phyloP scores from a whole-genome alignment of 805 yeast genomes.

The Clavispora asparagi region DNA sequence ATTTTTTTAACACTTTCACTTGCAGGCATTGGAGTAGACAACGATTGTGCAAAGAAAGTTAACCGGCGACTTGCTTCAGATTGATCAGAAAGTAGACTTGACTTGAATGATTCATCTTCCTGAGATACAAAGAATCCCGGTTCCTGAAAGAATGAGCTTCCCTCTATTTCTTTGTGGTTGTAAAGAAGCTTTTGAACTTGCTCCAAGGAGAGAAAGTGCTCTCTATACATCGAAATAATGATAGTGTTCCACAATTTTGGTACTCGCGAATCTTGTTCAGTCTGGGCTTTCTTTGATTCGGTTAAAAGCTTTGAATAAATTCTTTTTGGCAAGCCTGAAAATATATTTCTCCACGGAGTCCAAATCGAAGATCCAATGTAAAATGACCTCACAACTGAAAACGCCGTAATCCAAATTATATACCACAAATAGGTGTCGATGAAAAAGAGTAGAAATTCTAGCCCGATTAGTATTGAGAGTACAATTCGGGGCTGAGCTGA shows the following conservation, averaged over 20 bases:
- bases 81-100: conserved; percentile 51
- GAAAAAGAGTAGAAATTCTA: conserved; percentile 67
- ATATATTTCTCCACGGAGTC: conserved; percentile 86
- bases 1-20: conserved; percentile 31
- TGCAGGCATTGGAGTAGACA: conserved; percentile 80
- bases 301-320: conserved; percentile 65
- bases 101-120: conserved; percentile 66
- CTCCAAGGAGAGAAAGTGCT: conserved; percentile 69
- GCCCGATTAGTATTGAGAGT: conserved; percentile 46
- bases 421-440: conserved; percentile 85
- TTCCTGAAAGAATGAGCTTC: conserved; percentile 33
- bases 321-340: conserved; percentile 70
- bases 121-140: conserved; percentile 78
- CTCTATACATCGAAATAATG: conserved; percentile 77
- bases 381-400: conserved; percentile 66
- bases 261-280: conserved; percentile 40
- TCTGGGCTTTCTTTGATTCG: conserved; percentile 28
- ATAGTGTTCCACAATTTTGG: conserved; percentile 82
- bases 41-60: conserved; percentile 84
- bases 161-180: conserved; percentile 34
- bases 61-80: conserved; percentile 81
- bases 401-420: conserved; percentile 70
- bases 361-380: conserved; percentile 76
- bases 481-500: conserved; percentile 52
- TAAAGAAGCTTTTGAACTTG: conserved; percentile 64